phyloP scores from a whole-genome alignment of 345 rosid species.

The Microthlaspi erraticum region DNA sequence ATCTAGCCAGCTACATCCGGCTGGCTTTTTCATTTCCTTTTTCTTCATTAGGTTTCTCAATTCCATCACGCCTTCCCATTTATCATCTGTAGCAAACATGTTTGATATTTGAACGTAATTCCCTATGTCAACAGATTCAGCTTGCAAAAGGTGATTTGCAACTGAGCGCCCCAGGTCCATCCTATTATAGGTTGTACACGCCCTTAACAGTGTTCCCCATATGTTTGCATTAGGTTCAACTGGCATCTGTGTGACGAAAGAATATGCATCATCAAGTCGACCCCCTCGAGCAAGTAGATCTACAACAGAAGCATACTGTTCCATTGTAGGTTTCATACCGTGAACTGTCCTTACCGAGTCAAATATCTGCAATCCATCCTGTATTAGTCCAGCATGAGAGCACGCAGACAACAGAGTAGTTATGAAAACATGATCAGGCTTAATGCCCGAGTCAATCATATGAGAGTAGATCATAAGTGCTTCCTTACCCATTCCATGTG shows the following conservation, averaged over 20 bases:
- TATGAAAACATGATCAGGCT: constrained; percentile 76
- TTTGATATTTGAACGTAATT: constrained; percentile 81
- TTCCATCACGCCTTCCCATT: constrained; percentile 80
- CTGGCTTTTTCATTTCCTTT: constrained; percentile 73
- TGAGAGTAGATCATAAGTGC: constrained; percentile 66
- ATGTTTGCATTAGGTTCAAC: constrained; percentile 64
- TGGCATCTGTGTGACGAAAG: constrained; percentile 65
- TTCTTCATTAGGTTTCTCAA: constrained; percentile 72
- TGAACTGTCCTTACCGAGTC: constrained; percentile 55
- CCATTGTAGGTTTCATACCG: constrained; percentile 66
- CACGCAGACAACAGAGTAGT: constrained; percentile 77
- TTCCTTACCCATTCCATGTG: constrained; percentile 85
- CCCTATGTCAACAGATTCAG: constrained; percentile 62
- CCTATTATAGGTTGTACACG: constrained; percentile 66
- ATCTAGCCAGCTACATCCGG: constrained; percentile 96
- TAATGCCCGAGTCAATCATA: constrained; percentile 62
- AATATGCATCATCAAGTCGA: constrained; percentile 68
- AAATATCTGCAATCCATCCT: constrained; percentile 71
- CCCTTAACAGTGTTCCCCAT: constrained; percentile 84
- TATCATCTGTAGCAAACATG: constrained; percentile 79
- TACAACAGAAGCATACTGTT: constrained; percentile 77
- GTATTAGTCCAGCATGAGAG: constrained; percentile 79
- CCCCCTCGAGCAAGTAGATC: constrained; percentile 94
- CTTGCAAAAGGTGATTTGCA: constrained; percentile 65
- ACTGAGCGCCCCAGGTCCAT: constrained; percentile 66